A percentile compares a stretch with the other conserved stretches of the same genome.
These are phyloP conservation scores for Aspergillus asperescens DNA, from an alignment of 495 filamentous ascomycete species.

Conservation along the genomic window DNA sequence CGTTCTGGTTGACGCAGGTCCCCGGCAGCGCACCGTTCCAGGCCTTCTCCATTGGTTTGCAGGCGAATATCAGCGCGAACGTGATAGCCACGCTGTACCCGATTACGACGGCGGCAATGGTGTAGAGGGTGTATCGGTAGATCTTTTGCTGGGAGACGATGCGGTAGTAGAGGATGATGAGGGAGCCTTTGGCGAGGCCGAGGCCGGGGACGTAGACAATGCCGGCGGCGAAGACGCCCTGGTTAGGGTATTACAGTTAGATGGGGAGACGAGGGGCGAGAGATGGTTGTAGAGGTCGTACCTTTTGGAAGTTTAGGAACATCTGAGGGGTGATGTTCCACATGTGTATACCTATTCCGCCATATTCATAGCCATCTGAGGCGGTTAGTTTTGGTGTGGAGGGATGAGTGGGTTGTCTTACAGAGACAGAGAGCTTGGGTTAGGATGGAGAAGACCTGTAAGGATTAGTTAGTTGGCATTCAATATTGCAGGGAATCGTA, in stretches of 20 bases:
- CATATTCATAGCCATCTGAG: conserved; percentile 13
- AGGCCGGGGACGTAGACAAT: conserved; percentile 33
- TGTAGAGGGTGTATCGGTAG: conserved; percentile 17
- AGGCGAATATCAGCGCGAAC: conserved; percentile 35
- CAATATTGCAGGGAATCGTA: too few species aligned
- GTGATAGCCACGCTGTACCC: conserved; percentile 28
- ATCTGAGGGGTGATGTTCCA: conserved; percentile 4
- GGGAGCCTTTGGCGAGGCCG: conserved; percentile 28
- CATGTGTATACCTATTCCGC: conserved; percentile 6
- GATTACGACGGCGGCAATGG: conserved; percentile 19
- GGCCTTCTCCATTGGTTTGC: conserved; percentile 28
- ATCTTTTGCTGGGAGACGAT: conserved; percentile 23
- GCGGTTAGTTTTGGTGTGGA: neutral
- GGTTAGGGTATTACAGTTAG: neutral
- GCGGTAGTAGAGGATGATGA: conserved; percentile 29
- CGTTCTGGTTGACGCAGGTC: conserved; percentile 25
- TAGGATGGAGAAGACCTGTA: conserved; percentile 11
- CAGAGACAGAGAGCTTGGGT: conserved; percentile 22
- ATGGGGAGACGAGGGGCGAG: neutral
- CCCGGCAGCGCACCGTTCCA: conserved; percentile 26
- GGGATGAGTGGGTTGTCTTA: conserved; percentile 8
- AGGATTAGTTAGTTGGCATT: neutral
- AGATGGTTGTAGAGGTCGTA: neutral
- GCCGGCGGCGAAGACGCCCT: conserved; percentile 23
- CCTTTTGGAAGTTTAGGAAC: conserved; percentile 3